Base-by-base conservation (phyloP, 805 yeast species). In the Schwanniomyces pseudopolymorphus region DNA sequence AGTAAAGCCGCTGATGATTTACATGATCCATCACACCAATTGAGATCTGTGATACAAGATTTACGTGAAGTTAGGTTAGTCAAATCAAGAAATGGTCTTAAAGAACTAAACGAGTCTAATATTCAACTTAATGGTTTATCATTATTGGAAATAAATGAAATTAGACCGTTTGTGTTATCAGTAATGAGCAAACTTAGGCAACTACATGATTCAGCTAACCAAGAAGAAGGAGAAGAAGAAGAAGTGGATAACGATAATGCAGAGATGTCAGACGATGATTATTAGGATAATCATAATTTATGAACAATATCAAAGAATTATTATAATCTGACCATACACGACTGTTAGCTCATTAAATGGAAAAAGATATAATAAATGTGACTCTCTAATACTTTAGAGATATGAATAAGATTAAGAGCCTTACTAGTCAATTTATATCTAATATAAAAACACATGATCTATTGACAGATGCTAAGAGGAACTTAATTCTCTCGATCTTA, bases 61-160 rank as follows among this genome's bases (percentile, higher is more conserved):
- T 70, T 94, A 44, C 74, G 94, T 35, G 98, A 94, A 66, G 74
- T 90, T 5, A 72, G 99, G 37, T 79, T 83, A 53, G 79, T 87
- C 25, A 94, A 94, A 60, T 84, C 90, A 2, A 75, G 94, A 43
- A 82, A 83, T 46, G 98, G 98, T 58, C 69, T 92, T 39, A 70
- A 75, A 40, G 84, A 84, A 51, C 69, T 92, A 50, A 92, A 92
- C 67, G 95, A 87, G 51, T 80, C 86, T 17, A 89, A 91, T 66
- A 74, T 92, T 49, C 89, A 84, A 59, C 71, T 92, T 63, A 92
- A 90, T 55, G 89, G 94, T 17, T 63, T 94, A 44, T 87, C 96
- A 2, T 62, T 85, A 33, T 62, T 90, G 76, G 99, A 92, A 63
- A 84, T 94, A 51, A 91, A 90, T 62, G 97, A 89, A 61, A 69